Evolutionary conservation across 2,329 filamentous ascomycete genomes (phyloP).

Genomic region (Penicillium sp.): DNA sequence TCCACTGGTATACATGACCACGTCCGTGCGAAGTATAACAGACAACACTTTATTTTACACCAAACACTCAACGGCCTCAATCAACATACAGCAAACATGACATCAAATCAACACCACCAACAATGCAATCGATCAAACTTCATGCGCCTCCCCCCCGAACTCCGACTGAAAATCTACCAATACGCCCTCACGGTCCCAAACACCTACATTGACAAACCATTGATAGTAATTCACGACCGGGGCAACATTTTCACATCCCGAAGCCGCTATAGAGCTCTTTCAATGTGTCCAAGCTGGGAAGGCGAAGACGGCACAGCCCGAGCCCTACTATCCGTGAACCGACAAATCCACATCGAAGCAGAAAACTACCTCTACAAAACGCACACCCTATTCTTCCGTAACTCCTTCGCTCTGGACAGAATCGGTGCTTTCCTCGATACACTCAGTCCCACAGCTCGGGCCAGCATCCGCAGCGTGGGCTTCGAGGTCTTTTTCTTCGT

Average conservation of each 20-base stretch:
- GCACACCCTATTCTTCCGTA: slow-evolving; percentile 37
- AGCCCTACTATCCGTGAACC: slow-evolving; percentile 32
- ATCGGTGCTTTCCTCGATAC: slow-evolving; percentile 34
- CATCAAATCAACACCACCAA: background rate
- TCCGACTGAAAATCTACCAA: slow-evolving; percentile 37
- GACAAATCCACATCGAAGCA: slow-evolving; percentile 36
- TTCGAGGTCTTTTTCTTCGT: slow-evolving; percentile 41
- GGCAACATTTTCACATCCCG: slow-evolving; percentile 34
- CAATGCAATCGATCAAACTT: slow-evolving; percentile 13
- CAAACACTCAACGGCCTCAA: background rate
- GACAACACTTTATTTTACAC: background rate
- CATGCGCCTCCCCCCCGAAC: slow-evolving; percentile 30
- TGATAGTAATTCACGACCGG: slow-evolving; percentile 36
- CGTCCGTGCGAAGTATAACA: background rate
- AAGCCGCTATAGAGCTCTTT: slow-evolving; percentile 31
- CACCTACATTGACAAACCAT: slow-evolving; percentile 31
- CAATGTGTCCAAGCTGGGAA: slow-evolving; percentile 36
- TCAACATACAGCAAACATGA: background rate
- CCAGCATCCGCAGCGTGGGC: slow-evolving; percentile 34
- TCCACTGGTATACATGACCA: background rate
- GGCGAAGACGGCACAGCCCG: slow-evolving; percentile 33
- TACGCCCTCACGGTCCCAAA: slow-evolving; percentile 33
- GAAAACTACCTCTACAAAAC: slow-evolving; percentile 36
- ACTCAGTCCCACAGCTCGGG: slow-evolving; percentile 31
- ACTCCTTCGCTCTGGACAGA: slow-evolving; percentile 33